These are phyloP conservation scores for Yarrowia galli DNA, from an alignment of 1,139 yeast genomes.

Conservation along the genomic window DNA sequence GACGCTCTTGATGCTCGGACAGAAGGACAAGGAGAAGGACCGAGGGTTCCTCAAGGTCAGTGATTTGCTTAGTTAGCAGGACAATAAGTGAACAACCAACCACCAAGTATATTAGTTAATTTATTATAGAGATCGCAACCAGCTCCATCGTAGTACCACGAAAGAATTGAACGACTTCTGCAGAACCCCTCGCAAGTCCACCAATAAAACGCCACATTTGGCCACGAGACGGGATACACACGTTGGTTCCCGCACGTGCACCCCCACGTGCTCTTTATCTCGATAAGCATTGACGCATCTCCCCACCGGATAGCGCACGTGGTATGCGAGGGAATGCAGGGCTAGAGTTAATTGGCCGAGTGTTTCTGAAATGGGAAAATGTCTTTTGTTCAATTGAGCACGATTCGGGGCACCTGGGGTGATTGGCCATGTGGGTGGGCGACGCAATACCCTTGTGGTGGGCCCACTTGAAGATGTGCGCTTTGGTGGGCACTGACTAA, in stretches of 20 bases:
- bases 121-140: conserved; percentile 28
- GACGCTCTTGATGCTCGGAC: conserved; percentile 29
- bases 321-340: conserved; percentile 25
- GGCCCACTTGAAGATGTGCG: too few relatives aligned
- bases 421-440: too few relatives aligned
- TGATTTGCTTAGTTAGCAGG: conserved; percentile 4
- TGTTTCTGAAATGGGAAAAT: not conserved
- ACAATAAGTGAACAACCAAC: not conserved
- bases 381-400: not conserved
- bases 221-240: not conserved
- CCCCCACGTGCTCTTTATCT: conserved; percentile 18
- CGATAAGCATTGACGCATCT: conserved; percentile 22
- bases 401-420: too few relatives aligned
- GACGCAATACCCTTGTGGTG: too few relatives aligned
- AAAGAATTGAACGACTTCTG: not conserved
- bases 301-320: conserved; percentile 17
- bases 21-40: conserved; percentile 35
- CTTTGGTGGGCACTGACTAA: not conserved
- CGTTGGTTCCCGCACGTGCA: conserved; percentile 4
- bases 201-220: conserved; percentile 8
- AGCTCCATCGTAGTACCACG: too few relatives aligned
- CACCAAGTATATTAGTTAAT: conserved; percentile 23
- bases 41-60: conserved; percentile 24
- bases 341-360: not conserved
- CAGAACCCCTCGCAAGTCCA: too few relatives aligned